Conservation (phyloP, 371 early-diverging fungal species). For the Lichtheimia ramosa region DNA sequence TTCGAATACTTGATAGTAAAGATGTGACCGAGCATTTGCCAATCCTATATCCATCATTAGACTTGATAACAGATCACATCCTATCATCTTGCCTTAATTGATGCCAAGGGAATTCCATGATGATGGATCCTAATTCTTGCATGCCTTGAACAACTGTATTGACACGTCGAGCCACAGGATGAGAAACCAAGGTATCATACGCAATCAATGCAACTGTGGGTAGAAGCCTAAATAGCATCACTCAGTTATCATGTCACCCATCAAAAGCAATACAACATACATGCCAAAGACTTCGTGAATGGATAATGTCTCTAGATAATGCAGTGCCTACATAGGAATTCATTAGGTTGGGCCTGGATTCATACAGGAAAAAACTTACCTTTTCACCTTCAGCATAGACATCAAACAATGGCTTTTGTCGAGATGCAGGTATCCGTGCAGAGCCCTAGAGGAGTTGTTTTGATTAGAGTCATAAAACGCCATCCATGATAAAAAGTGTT, state of each 20-base stretch:
- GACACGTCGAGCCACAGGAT: constrained; percentile 58
- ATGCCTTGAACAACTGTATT: constrained; percentile 47
- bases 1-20: constrained; percentile 51
- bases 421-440: constrained; percentile 63
- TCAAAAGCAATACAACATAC: constrained; percentile 33
- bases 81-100: constrained; percentile 33
- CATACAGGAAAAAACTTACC: too few species aligned
- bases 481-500: too few species aligned
- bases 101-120: constrained; percentile 56
- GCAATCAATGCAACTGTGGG: constrained; percentile 74
- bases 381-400: constrained; percentile 71
- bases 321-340: constrained; percentile 71
- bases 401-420: constrained; percentile 85
- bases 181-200: constrained; percentile 72
- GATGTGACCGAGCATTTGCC: constrained; percentile 40
- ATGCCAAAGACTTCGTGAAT: constrained; percentile 64
- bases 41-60: constrained; percentile 22
- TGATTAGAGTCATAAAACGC: too few species aligned
- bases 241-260: neutral
- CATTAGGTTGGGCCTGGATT: too few species aligned
- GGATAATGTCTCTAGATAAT: constrained; percentile 71
- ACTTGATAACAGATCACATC: neutral
- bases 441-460: neutral
- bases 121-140: constrained; percentile 38
- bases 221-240: constrained; percentile 46